A percentile compares a stretch with the other conserved stretches of the same genome.
Conservation (phyloP, 768 basidiomycete species). For the Leccinum broughii region DNA sequence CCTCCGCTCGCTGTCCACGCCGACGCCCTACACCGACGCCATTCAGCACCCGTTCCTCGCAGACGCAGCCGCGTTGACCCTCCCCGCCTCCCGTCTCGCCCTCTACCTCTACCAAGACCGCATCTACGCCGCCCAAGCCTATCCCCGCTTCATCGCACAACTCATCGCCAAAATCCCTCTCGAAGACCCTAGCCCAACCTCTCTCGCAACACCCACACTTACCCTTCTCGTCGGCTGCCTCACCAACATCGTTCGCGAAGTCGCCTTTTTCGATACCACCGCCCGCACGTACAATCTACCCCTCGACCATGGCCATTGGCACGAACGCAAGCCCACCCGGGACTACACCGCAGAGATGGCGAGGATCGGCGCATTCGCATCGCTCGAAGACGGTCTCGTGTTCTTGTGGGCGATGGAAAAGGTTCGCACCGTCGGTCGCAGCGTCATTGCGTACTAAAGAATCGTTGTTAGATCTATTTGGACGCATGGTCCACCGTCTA, state of each 20-base stretch:
- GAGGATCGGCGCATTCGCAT: constrained; percentile 45
- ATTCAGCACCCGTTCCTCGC: constrained; percentile 60
- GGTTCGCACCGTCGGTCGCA: constrained; percentile 35
- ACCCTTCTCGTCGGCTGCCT: constrained; percentile 52
- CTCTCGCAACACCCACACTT: constrained; percentile 38
- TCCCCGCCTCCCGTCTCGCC: constrained; percentile 48
- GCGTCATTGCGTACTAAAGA: neutral
- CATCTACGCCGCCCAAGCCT: constrained; percentile 72
- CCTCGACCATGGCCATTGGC: constrained; percentile 40
- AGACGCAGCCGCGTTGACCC: constrained; percentile 52
- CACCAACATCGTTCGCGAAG: constrained; percentile 57
- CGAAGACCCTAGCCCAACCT: constrained; percentile 11
- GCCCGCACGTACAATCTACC: constrained; percentile 46
- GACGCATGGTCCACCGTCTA: constrained; percentile 63
- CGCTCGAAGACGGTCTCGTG: constrained; percentile 62
- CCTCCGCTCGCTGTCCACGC: constrained; percentile 38
- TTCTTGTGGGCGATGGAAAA: constrained; percentile 83
- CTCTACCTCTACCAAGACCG: constrained; percentile 74
- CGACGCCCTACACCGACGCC: constrained; percentile 46
- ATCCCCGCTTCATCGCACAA: constrained; percentile 68
- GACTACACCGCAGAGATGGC: constrained; percentile 76
- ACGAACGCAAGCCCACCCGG: constrained; percentile 58
- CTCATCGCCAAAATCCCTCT: constrained; percentile 61
- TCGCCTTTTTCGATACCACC: constrained; percentile 59
- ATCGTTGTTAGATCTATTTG: constrained; percentile 55